These are phyloP conservation scores for Eutypa lata DNA, from an alignment of 2,329 filamentous ascomycete species.

Conservation along the genomic window DNA sequence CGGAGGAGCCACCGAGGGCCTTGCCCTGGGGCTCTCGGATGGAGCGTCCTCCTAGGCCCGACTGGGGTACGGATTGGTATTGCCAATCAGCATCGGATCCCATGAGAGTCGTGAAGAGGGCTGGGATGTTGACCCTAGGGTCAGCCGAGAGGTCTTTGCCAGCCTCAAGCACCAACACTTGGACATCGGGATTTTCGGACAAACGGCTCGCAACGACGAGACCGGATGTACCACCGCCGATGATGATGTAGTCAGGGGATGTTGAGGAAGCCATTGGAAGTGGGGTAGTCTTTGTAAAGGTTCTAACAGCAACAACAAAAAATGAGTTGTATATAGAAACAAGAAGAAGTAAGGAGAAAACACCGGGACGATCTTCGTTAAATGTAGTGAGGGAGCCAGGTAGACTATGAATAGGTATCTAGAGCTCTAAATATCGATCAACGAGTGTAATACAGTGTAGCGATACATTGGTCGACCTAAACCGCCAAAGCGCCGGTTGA, in stretches of 20 bases:
- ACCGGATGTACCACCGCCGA: constrained; percentile 10
- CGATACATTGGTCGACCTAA: too few relatives aligned
- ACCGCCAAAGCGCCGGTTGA: too few relatives aligned
- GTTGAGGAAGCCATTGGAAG: constrained; percentile 1
- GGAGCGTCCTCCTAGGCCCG: constrained; percentile 4
- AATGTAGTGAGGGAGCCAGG: too few relatives aligned
- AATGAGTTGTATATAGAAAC: background rate
- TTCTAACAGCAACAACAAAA: background rate
- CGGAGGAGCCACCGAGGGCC: constrained; percentile 17
- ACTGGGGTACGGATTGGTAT: constrained; percentile 11
- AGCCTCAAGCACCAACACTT: constrained; percentile 10
- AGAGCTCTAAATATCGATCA: too few relatives aligned
- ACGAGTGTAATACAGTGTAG: too few relatives aligned
- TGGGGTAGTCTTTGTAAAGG: background rate
- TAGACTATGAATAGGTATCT: too few relatives aligned
- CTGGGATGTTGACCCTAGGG: constrained; percentile 7
- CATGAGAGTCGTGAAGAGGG: constrained; percentile 6
- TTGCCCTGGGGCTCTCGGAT: constrained; percentile 13
- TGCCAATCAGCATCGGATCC: constrained; percentile 11
- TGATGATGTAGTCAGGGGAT: constrained; percentile 11
- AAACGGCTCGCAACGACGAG: constrained; percentile 11
- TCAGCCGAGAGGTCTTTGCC: constrained; percentile 9
- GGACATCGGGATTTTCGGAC: constrained; percentile 9
- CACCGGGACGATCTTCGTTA: too few relatives aligned
- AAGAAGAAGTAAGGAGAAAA: background rate